Conservation (phyloP, 1,139 yeast genomes). For the Zhuliangozyma blackwelliae region DNA sequence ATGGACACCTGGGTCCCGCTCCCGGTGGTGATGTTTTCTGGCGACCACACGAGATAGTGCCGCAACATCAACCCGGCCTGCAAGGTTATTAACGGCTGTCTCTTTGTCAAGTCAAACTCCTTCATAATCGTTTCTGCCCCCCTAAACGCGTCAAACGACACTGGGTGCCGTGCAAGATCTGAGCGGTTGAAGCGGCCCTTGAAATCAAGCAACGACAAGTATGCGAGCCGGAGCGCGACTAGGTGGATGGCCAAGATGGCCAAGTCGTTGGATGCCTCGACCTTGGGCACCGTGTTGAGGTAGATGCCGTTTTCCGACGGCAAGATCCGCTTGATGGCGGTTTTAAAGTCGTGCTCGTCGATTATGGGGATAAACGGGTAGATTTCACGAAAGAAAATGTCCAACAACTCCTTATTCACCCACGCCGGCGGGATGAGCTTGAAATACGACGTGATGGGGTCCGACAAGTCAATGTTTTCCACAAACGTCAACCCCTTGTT, state of each 20-base stretch:
- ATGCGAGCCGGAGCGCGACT: conserved; percentile 23
- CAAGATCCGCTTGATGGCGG: conserved; percentile 15
- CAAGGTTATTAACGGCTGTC: conserved; percentile 42
- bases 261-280: conserved; percentile 22
- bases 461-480: conserved; percentile 3
- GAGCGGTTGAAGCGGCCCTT: background rate
- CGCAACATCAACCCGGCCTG: conserved; percentile 39
- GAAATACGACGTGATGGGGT: conserved; percentile 9
- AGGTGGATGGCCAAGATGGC: conserved; percentile 24
- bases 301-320: conserved; percentile 12
- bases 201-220: conserved; percentile 17
- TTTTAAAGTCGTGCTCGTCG: conserved; percentile 29
- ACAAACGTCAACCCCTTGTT: conserved; percentile 3
- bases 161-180: conserved; percentile 20
- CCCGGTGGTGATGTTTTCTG: conserved; percentile 21
- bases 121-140: conserved; percentile 32
- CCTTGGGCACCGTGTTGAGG: conserved; percentile 13
- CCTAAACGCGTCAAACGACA: conserved; percentile 25
- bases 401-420: conserved; percentile 7
- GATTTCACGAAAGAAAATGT: conserved; percentile 34
- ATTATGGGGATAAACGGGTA: conserved; percentile 46
- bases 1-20: conserved; percentile 13
- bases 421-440: conserved; percentile 9
- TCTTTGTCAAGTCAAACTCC: conserved; percentile 32
- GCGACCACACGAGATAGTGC: conserved; percentile 23